Evolutionary conservation across 2,329 filamentous ascomycete genomes (phyloP).

Genomic region (Catunica adiposa): DNA sequence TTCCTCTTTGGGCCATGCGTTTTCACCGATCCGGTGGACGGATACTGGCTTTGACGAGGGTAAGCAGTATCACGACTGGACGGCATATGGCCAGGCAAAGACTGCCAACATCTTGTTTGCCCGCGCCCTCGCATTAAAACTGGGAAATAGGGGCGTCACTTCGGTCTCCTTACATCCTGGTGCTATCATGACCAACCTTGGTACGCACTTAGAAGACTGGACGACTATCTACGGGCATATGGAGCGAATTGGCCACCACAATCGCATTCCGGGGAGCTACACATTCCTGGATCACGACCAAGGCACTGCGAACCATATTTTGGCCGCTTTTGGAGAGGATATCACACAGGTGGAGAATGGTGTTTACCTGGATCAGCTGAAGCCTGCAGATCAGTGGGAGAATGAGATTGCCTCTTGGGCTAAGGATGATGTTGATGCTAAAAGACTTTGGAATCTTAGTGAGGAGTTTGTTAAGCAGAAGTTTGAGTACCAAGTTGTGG

Average conservation of each 20-base stretch:
- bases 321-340: neutral
- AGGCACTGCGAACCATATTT: neutral
- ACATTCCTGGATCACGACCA: neutral
- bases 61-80: conserved; percentile 15
- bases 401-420: conserved; percentile 6
- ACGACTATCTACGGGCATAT: neutral
- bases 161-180: conserved; percentile 16
- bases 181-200: conserved; percentile 14
- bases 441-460: conserved; percentile 16
- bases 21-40: conserved; percentile 20
- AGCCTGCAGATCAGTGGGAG: neutral
- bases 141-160: conserved; percentile 6
- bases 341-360: neutral
- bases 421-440: conserved; percentile 11
- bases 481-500: neutral
- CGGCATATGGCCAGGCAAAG: conserved; percentile 20
- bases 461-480: conserved; percentile 11
- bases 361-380: neutral
- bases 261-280: neutral
- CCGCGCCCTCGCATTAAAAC: conserved; percentile 13
- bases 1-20: conserved; percentile 20
- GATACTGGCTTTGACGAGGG: conserved; percentile 19
- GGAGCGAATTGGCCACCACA: neutral
- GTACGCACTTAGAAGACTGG: conserved; percentile 1
- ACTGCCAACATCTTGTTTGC: conserved; percentile 20